Evolutionary conservation across 352 stramenopile genomes (phyloP), one percentile per base, ranked within the genome.

Genomic region (Phytopythium aichiense): DNA sequence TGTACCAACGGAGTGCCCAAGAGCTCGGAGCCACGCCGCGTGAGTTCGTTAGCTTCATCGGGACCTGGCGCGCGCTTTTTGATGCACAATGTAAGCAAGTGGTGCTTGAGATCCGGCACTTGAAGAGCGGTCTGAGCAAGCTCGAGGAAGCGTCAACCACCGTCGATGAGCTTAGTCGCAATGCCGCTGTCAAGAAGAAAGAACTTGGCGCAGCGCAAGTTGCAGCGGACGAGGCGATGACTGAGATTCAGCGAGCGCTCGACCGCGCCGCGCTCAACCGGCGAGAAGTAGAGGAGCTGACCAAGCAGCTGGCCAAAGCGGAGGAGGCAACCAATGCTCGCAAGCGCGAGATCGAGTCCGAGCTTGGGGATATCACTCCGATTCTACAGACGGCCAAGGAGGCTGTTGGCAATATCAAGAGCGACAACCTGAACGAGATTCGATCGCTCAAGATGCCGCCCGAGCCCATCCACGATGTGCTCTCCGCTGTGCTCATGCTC

Each of bases 391-490:
- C 85, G 15, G 91, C 91, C 8, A 96, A 97, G 66, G 85, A 96
- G 54, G 91, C 91, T 6, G 91, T 97, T 20, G 91, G 91, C 1
- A 91, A 96, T 61, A 98, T 98, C 71, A 97, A 98, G 69, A 96
- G 86, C 42, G 92, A 98, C 66, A 96, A 98, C 64, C 74, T 98
- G 56, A 98, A 98, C 71, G 93, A 98, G 66, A 97, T 98, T 50
- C 83, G 94, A 8, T 97, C 87, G 18, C 77, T 99, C 13, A 98
- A 98, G 61, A 98, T 97, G 78, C 95, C 95, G 0, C 95, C 95
- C 0, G 90, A 98, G 66, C 88, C 95, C 0, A 98, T 99, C 64
- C 87, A 95, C 33, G 94, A 98, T 58, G 94, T 98, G 28, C 74
- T 99, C 25, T 95, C 84, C 25, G 96, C 94, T 0, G 95, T 99